Base-by-base conservation (phyloP, 148 eudicot genomes). In the Rhododendron mucronatum region DNA sequence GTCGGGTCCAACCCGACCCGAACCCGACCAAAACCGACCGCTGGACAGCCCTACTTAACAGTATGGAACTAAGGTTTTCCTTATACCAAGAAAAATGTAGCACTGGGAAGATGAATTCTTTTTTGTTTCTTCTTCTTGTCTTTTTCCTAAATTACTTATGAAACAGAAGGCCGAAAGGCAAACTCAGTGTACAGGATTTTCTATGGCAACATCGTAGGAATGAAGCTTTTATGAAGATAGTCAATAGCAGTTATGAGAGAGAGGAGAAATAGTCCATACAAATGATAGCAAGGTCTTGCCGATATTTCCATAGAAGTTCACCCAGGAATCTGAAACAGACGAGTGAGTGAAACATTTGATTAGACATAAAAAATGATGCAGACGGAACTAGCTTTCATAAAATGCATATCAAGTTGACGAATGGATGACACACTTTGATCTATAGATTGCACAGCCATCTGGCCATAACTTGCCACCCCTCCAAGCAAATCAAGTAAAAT, bases 291-390 rank as follows among this genome's bases (percentile, higher is more conserved):
- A 79, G 53, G 97, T 94, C 89, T 96, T 96, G 69, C 98, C 98
- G 2, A 96, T 86, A 89, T 96, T 96, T 53, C 98, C 98, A 82
- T 94, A 93, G 84, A 96, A 96, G 91, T 96, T 96, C 82, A 94
- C 93, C 97, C 98, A 95, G 3, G 97, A 94, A 88, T 91, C 98
- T 94, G 87, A 74, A 75, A 69, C 78, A 86, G 78, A 55, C 6
- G 73, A 63, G 84, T 45, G 10, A 80, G 41, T 37, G 20, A 26
- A 30, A 44, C 47, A 77, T 15, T 28, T 37, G 50, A 33, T 33
- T 16, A 47, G 83, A 80, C 59, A 63, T n/a, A 37, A 84, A 7
- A 13, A 61, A n/a, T n/a, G 82, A 78, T 9, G 21, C 9, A 30
- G 78, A 45, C 9, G 15, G 78, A 39, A 86, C 45, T 51, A 16